Conservation (phyloP, 495 filamentous ascomycete species). For the Daldinia concentrica region DNA sequence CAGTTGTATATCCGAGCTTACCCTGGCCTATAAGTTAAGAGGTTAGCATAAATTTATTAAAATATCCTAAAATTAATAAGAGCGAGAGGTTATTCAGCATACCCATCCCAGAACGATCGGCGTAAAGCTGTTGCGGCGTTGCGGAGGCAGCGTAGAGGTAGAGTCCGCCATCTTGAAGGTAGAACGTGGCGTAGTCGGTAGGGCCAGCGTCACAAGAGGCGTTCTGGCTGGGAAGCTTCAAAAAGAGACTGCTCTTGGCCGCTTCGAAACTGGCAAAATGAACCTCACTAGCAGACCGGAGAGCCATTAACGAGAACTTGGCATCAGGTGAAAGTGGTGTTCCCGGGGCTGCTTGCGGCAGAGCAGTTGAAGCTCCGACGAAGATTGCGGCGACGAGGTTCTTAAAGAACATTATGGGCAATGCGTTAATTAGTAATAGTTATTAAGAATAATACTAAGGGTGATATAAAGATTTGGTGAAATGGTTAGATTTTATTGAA, state of each 20-base stretch:
- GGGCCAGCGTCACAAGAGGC: conserved; percentile 56
- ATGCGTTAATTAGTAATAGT: background rate
- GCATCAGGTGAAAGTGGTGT: conserved; percentile 10
- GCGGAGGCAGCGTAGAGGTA: conserved; percentile 55
- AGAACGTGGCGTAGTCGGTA: conserved; percentile 58
- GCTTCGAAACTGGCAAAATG: conserved; percentile 57
- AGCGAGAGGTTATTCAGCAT: conserved; percentile 35
- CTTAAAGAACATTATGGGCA: conserved; percentile 26
- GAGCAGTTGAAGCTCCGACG: conserved; percentile 18
- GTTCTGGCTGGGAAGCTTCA: conserved; percentile 52
- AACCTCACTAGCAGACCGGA: conserved; percentile 57
- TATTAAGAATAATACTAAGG: background rate
- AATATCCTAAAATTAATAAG: background rate
- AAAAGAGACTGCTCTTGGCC: conserved; percentile 54
- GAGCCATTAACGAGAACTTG: conserved; percentile 57
- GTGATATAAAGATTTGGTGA: background rate
- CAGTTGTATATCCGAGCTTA: conserved; percentile 60
- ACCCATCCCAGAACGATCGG: conserved; percentile 64
- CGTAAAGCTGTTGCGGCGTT: conserved; percentile 58
- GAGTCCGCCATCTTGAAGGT: conserved; percentile 56
- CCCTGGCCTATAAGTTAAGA: conserved; percentile 52
- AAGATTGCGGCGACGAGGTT: conserved; percentile 7
- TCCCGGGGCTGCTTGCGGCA: conserved; percentile 5
- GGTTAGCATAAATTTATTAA: background rate
- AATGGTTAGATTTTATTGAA: background rate